phyloP scores from a whole-genome alignment of 352 stramenopile genomes.

The Paralagenidium karlingii region DNA sequence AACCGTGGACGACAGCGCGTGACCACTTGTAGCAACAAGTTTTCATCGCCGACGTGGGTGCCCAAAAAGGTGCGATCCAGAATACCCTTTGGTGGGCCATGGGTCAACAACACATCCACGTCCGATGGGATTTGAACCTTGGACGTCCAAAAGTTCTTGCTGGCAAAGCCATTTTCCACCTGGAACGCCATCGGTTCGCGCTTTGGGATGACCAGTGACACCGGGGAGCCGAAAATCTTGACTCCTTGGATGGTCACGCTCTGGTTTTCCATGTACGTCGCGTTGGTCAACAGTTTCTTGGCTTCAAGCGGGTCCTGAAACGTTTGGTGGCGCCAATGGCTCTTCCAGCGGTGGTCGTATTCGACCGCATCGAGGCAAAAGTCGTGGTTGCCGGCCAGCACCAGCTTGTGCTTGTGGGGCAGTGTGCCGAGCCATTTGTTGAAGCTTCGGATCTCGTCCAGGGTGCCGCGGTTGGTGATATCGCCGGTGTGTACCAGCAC shows the following conservation, averaged over 20 bases:
- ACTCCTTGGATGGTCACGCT: conserved; percentile 52
- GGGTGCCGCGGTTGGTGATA: conserved; percentile 70
- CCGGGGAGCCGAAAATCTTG: conserved; percentile 69
- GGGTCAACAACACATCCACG: conserved; percentile 83
- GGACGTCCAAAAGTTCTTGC: conserved; percentile 56
- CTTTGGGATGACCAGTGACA: conserved; percentile 56
- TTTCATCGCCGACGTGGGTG: conserved; percentile 60
- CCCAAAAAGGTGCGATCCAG: conserved; percentile 60
- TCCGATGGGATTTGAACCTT: conserved; percentile 52
- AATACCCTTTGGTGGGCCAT: conserved; percentile 79
- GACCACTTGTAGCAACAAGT: conserved; percentile 70
- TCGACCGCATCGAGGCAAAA: conserved; percentile 55
- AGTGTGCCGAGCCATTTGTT: conserved; percentile 63
- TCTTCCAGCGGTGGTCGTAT: conserved; percentile 55
- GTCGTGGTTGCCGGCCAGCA: conserved; percentile 79
- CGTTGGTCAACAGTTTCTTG: conserved; percentile 45
- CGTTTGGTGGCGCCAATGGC: conserved; percentile 28
- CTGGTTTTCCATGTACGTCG: conserved; percentile 64
- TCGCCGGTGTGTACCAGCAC: conserved; percentile 87
- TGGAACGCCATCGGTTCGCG: conserved; percentile 66
- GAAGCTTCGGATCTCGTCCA: conserved; percentile 59
- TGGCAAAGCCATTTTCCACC: conserved; percentile 37
- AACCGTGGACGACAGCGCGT: conserved; percentile 66
- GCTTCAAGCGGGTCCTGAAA: conserved; percentile 51
- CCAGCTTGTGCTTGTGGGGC: conserved; percentile 64